These are phyloP conservation scores for Mycothermus thermophilus DNA, from an alignment of 495 filamentous ascomycete species.

Conservation along the genomic window DNA sequence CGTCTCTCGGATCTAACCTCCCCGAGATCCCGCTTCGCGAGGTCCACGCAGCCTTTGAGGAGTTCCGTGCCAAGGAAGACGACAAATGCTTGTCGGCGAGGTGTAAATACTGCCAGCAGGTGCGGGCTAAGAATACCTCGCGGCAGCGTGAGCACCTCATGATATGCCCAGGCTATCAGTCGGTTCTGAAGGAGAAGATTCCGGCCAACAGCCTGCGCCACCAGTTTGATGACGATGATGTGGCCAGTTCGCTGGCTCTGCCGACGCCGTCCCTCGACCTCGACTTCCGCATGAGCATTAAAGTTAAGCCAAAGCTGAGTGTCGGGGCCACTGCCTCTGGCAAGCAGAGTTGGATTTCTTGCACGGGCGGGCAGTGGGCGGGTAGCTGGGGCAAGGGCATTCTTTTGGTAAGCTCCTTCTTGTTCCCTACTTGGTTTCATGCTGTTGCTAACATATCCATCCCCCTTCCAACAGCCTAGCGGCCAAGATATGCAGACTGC, in stretches of 20 bases:
- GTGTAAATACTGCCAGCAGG: constrained; percentile 16
- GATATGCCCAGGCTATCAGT: constrained; percentile 14
- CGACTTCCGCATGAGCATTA: constrained; percentile 20
- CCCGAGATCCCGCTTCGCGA: constrained; percentile 16
- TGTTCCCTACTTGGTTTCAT: not conserved
- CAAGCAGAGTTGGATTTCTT: constrained; percentile 15
- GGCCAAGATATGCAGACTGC: constrained; percentile 19
- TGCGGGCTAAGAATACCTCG: constrained; percentile 21
- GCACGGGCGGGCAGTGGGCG: constrained; percentile 18
- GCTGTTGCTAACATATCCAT: not conserved
- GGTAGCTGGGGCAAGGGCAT: constrained; percentile 19
- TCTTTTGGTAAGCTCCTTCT: constrained; percentile 10
- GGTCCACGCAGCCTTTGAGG: constrained; percentile 19
- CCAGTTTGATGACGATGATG: constrained; percentile 20
- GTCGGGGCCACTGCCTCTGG: constrained; percentile 11
- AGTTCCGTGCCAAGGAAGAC: constrained; percentile 17
- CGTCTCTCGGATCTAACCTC: constrained; percentile 2
- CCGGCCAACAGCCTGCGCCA: constrained; percentile 17
- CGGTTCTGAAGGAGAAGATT: constrained; percentile 15
- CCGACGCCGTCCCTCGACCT: constrained; percentile 14
- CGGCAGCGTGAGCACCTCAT: constrained; percentile 20
- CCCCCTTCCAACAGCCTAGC: constrained; percentile 6
- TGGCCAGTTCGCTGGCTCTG: constrained; percentile 15
- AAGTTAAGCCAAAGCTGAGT: constrained; percentile 19
- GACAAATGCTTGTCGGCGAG: constrained; percentile 17